Percentiles rank a stretch among this genome's conserved stretches.
Evolutionary conservation across 306 rosid species (phyloP).

Genomic region (Begonia masoniana): DNA sequence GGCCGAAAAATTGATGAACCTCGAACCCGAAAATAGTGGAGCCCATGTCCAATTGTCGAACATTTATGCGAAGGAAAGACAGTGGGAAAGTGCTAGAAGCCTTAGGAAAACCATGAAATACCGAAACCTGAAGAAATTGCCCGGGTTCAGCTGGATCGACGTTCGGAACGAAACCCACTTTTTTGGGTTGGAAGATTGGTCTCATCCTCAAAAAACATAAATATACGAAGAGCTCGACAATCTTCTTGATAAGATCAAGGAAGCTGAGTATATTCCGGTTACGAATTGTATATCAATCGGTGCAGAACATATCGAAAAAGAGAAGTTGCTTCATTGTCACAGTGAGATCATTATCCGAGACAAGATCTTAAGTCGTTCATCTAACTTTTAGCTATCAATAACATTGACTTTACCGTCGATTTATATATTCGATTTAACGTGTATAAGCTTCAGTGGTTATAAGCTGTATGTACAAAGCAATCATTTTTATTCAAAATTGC

Average conservation of each 20-base stretch:
- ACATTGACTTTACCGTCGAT: too few species aligned
- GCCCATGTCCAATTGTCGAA: constrained; percentile 42
- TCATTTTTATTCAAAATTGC: not conserved
- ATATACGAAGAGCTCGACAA: constrained; percentile 31
- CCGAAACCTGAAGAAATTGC: constrained; percentile 30
- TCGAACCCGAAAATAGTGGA: constrained; percentile 43
- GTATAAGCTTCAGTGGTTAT: too few species aligned
- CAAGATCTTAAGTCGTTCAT: too few species aligned
- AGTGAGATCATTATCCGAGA: too few species aligned
- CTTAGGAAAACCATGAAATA: constrained; percentile 39
- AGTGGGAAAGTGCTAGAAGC: constrained; percentile 40
- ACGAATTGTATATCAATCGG: constrained; percentile 25
- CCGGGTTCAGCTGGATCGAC: constrained; percentile 53
- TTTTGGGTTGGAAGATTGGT: constrained; percentile 40
- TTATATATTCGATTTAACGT: too few species aligned
- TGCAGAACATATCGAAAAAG: constrained; percentile 29
- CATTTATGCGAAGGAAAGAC: constrained; percentile 30
- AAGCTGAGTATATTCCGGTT: constrained; percentile 33
- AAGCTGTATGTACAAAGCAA: not conserved
- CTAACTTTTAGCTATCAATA: too few species aligned
- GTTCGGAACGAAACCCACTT: constrained; percentile 35
- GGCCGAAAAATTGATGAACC: constrained; percentile 31
- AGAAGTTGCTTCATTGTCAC: constrained; percentile 35
- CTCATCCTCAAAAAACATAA: constrained; percentile 34
- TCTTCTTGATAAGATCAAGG: constrained; percentile 31